Percentiles rank a stretch among this genome's conserved stretches.
These are phyloP conservation scores for Physaria fendleri DNA, from an alignment of 345 rosid species.

Conservation along the genomic window DNA sequence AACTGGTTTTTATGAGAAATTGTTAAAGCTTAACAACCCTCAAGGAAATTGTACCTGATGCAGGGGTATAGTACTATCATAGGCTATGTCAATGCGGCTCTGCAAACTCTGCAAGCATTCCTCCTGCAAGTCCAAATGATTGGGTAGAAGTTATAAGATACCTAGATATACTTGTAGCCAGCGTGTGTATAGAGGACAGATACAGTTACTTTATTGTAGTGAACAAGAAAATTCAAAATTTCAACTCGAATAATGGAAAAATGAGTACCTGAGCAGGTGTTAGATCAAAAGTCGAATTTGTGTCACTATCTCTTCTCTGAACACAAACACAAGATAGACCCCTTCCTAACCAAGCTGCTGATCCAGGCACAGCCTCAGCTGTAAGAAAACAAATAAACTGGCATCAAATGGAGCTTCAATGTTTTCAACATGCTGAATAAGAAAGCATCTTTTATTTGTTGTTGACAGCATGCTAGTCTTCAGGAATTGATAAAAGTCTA, in stretches of 20 bases:
- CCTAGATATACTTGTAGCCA: not conserved
- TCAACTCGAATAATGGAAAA: not conserved
- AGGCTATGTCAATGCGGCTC: slow-evolving; percentile 76
- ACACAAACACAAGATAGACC: slow-evolving; percentile 99
- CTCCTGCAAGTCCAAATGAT: slow-evolving; percentile 46
- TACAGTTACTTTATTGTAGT: not conserved
- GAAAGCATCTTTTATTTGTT: not conserved
- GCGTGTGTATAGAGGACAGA: not conserved
- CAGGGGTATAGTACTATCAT: slow-evolving; percentile 68
- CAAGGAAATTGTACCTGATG: slow-evolving; percentile 54
- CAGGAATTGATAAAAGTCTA: not conserved
- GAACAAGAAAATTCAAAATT: not conserved
- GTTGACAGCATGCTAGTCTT: not conserved
- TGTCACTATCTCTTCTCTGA: slow-evolving; percentile 87
- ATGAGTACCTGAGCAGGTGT: slow-evolving; percentile 77
- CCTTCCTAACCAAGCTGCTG: slow-evolving; percentile 96
- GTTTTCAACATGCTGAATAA: not conserved
- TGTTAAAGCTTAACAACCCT: not conserved
- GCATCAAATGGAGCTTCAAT: not conserved
- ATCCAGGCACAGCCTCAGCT: slow-evolving; percentile 98
- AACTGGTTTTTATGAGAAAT: not conserved
- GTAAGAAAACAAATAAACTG: slow-evolving; percentile 34
- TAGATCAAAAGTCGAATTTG: slow-evolving; percentile 90
- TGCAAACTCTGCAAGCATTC: slow-evolving; percentile 87
- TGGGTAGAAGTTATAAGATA: not conserved